Evolutionary conservation across 1,139 yeast genomes (phyloP), one percentile per base, ranked within the genome.

Genomic region (Pichiaceae sp.): DNA sequence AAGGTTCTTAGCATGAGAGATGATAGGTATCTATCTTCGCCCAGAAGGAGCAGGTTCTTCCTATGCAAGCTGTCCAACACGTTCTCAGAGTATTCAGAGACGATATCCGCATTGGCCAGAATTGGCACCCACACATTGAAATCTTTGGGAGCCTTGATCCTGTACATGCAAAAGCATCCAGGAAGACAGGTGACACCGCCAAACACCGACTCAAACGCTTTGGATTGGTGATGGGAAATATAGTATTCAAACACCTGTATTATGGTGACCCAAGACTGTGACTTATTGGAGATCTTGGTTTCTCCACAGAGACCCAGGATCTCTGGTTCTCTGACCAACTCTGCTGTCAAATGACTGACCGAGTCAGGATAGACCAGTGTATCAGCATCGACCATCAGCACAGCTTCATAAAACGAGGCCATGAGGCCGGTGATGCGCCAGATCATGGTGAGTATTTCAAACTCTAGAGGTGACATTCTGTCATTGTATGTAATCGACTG

Each of bases 101-200:
- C 96, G 54, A 91, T 85, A 63, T 91, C 97, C 0, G 98, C 96
- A 56, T 91, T 91, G 16, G 96, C 87, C 51, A 91, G 68, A 43
- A 91, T 85, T 11, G 98, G 98, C 28, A 91, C 96, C 96, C 97
- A 89, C 2, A 96, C 97, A 46, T 84, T 85, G 17, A 71, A 57
- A 5, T 95, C 94, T 61, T 87, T 91, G 30, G 97, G 96, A 0
- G 96, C 72, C 61, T 91, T 91, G 58, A 91, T 84, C 49, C 97
- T 74, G 57, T 91, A 91, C 84, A 89, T 86, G 50, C 89, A 82
- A 70, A 91, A 91, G 68, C 98, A 91, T 27, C 98, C 98, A 0
- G 98, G 98, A 43, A 91, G 72, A 72, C 98, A 91, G 0, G 97
- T 89, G 12, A 91, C 98, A 53, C 95, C 86, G 41, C 97, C 97